Conservation (phyloP, 345 rosid genomes). For the Populus simonii region DNA sequence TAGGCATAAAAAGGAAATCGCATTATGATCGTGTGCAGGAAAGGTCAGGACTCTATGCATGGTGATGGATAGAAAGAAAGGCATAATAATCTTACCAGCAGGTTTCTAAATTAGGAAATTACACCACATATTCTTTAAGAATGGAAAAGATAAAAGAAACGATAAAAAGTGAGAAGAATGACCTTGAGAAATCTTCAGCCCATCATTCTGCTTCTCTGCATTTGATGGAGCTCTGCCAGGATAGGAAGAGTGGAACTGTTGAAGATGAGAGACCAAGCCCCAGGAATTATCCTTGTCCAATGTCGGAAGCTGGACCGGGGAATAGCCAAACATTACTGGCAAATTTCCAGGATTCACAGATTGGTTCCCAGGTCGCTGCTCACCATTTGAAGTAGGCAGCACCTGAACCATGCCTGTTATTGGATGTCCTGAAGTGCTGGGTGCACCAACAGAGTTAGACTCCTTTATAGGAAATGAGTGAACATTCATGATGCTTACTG, state of each 20-base stretch:
- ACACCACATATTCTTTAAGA: neutral
- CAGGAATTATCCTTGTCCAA: conserved; percentile 79
- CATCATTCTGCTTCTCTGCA: conserved; percentile 48
- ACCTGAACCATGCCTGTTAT: conserved; percentile 43
- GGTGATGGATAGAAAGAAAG: no score
- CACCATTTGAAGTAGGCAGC: conserved; percentile 41
- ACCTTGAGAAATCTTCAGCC: conserved; percentile 43
- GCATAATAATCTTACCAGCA: neutral
- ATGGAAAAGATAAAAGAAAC: neutral
- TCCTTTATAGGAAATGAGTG: conserved; percentile 53
- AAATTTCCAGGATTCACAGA: conserved; percentile 52
- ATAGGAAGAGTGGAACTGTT: conserved; percentile 52
- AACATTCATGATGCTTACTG: conserved; percentile 40
- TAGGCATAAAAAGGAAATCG: neutral
- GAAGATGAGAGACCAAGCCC: conserved; percentile 54
- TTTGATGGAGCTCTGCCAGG: conserved; percentile 49
- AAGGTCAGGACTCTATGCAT: neutral
- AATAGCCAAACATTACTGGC: conserved; percentile 73
- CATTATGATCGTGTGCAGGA: neutral
- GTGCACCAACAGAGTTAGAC: conserved; percentile 41
- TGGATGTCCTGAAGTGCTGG: conserved; percentile 43
- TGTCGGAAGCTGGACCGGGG: conserved; percentile 74
- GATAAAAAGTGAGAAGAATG: neutral
- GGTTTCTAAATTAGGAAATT: neutral
- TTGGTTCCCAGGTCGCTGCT: conserved; percentile 37